Base-by-base conservation (phyloP, 192 early-diverging fungal genomes). In the Podila epicladia region DNA sequence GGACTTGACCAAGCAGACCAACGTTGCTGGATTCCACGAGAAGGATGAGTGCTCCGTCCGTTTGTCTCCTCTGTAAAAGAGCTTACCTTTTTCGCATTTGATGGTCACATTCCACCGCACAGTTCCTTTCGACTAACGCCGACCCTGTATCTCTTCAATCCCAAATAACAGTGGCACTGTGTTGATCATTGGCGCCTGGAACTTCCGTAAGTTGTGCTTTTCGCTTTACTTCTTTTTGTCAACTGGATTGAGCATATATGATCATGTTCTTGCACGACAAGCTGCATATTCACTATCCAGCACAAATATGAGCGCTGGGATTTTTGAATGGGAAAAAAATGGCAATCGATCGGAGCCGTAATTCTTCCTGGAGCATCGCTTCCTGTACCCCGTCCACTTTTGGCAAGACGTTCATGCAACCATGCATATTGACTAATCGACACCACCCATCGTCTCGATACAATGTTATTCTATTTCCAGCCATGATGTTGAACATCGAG, bases 171-270 rank as follows among this genome's bases (percentile, higher is more conserved):
- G 70, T 50, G 84, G 84, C 22, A 67, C 67, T 5, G 79, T 85
- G 33, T 41, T 85, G 26, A 69, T 85, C 57, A 82, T 85, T 58
- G 85, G 85, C 11, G 29, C 89, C 28, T 90, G 89, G 89, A 90
- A 90, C 64, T 90, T 86, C 73, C 89, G 71, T 74, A 76, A 68
- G 66, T 58, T n/a, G 20, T 55, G 53, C 17, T 55, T 45, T 45
- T 45, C 15, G 41, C 15, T 45, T 12, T 45, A 4, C 41, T 1
- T 45, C 41, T 15, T 17, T 17, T 45, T 45, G 41, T 45, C 15
- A 45, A 17, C 15, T 4, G 15, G 13, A 2, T 17, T 15, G 4
- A 15, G 41, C 13, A 45, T 17, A 8, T 12, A 5, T 45, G 41
- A 15, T 45, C 41, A 0, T 15, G 41, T 45, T 8, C 41, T 35